Base-by-base conservation (phyloP, 139 green algal genomes). In the Gonium pectorale region DNA sequence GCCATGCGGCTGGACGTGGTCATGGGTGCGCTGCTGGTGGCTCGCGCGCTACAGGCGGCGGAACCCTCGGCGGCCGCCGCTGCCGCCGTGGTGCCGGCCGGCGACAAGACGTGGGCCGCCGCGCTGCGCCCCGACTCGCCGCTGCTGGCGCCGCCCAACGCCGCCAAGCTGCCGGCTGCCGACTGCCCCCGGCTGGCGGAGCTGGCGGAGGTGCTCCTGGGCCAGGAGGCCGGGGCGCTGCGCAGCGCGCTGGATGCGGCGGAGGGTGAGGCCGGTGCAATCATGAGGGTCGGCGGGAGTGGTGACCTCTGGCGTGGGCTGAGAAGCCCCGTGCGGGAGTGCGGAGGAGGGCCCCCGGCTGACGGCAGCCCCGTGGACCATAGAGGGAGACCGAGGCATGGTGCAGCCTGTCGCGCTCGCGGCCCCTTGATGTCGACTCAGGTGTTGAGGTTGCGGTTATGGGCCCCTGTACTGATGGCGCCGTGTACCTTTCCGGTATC, bases 121-220 rank as follows among this genome's bases (percentile, higher is more conserved):
- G 86, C 80, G 2, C 54, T 90, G 11, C 79, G 70, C 40, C 49
- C 79, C 40, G 92, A 93, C 64, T 91, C 87, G 11, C 79, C 86
- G 5, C 88, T 97, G 62, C 86, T 97, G 38, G 60, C 82, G 9
- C 66, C 90, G 0, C 67, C 79, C 40, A 90, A 87, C 13, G 77
- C 89, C 0, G 83, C 82, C 51, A 94, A 92, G 86, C 80, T 96
- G 74, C 21, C 93, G 4, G n/a, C 86, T 3, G 90, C 85, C 7
- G 94, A 96, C 67, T 67, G 59, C 8, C 35, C 49, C 37, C 59
- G 31, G 26, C 27, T 79, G 69, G 79, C 33, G 38, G 78, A 89
- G 81, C 60, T 87, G 41, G 80, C 73, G 37, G 70, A 74, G 56
- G 66, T 88, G 75, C 29, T 85, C 54, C 38, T 80, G 37, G 66